Conservation (phyloP, 2,329 filamentous ascomycete genomes). For the Aspergillus piperis region DNA sequence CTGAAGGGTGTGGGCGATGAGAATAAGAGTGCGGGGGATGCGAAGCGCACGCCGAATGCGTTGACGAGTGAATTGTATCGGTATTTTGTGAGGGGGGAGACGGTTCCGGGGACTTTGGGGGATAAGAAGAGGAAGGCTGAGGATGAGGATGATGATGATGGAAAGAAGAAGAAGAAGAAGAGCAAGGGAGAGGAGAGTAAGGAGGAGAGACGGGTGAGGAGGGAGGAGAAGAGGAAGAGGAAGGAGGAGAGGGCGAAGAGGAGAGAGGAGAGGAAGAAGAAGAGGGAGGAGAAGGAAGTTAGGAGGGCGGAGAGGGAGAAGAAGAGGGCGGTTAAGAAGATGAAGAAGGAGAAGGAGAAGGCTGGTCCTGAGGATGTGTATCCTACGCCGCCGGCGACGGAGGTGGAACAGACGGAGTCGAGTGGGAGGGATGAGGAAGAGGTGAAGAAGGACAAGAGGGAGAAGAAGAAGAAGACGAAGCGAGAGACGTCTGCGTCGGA, state of each 20-base stretch:
- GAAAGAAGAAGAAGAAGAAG: constrained; percentile 26
- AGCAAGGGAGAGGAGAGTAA: constrained; percentile 36
- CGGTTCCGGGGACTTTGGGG: constrained; percentile 67
- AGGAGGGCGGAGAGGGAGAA: constrained; percentile 18
- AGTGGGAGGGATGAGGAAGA: constrained; percentile 28
- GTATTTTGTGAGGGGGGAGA: constrained; percentile 80
- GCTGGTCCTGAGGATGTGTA: constrained; percentile 30
- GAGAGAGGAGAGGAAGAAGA: constrained; percentile 28
- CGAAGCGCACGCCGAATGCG: constrained; percentile 48
- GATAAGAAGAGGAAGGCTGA: constrained; percentile 26
- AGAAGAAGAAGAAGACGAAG: constrained; percentile 34
- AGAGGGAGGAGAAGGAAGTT: constrained; percentile 30
- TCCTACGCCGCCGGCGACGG: constrained; percentile 36
- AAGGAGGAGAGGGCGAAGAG: constrained; percentile 24
- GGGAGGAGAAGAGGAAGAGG: constrained; percentile 19
- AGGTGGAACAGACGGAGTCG: constrained; percentile 21
- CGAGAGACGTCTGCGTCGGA: constrained; percentile 28
- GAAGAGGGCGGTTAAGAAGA: constrained; percentile 5
- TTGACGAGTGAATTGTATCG: constrained; percentile 66
- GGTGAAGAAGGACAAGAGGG: constrained; percentile 24
- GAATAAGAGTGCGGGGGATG: constrained; percentile 58
- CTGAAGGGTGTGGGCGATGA: constrained; percentile 72
- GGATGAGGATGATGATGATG: constrained; percentile 33
- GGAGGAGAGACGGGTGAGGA: constrained; percentile 16
- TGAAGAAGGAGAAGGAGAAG: constrained; percentile 19